Evolutionary conservation across 805 yeast species (phyloP).

Genomic region (Saturnispora ahearnii): DNA sequence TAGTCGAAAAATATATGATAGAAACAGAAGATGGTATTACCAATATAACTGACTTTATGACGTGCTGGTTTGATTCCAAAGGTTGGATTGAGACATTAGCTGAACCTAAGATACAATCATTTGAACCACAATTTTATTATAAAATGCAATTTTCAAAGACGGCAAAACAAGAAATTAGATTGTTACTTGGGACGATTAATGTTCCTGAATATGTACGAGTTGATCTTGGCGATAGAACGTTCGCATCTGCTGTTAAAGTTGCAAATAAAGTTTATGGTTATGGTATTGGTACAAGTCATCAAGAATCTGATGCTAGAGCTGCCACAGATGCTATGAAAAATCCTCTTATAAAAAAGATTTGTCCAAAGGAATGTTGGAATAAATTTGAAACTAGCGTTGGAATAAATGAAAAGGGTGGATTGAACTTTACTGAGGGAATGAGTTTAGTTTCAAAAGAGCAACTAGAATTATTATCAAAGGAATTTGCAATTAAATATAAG

Average conservation of each 20-base stretch:
- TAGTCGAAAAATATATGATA: slow-evolving; percentile 35
- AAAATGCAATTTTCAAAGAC: slow-evolving; percentile 15
- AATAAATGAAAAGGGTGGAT: slow-evolving; percentile 10
- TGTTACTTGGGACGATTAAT: slow-evolving; percentile 41
- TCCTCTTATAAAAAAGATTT: slow-evolving; percentile 11
- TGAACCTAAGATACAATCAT: slow-evolving; percentile 20
- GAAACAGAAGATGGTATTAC: slow-evolving; percentile 48
- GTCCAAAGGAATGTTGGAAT: slow-evolving; percentile 10
- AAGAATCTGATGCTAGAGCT: slow-evolving; percentile 74
- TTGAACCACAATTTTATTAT: slow-evolving; percentile 12
- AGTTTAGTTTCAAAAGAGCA: slow-evolving; percentile 1
- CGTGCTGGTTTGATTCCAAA: slow-evolving; percentile 38
- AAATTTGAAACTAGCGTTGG: slow-evolving; percentile 12
- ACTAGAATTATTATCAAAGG: slow-evolving; percentile 6
- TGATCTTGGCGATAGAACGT: slow-evolving; percentile 18
- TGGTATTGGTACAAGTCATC: slow-evolving; percentile 60
- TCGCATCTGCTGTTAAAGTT: slow-evolving; percentile 47
- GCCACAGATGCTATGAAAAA: slow-evolving; percentile 55
- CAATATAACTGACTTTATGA: slow-evolving; percentile 21
- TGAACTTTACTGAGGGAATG: slow-evolving; percentile 9
- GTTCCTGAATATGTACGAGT: slow-evolving; percentile 37
- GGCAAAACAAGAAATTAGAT: slow-evolving; percentile 55
- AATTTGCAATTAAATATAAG: slow-evolving; percentile 9
- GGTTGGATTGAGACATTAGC: slow-evolving; percentile 49
- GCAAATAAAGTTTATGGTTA: slow-evolving; percentile 56